These are phyloP conservation scores for Golubevia pallescens DNA, from an alignment of 1,284 basidiomycete genomes.

Conservation along the genomic window DNA sequence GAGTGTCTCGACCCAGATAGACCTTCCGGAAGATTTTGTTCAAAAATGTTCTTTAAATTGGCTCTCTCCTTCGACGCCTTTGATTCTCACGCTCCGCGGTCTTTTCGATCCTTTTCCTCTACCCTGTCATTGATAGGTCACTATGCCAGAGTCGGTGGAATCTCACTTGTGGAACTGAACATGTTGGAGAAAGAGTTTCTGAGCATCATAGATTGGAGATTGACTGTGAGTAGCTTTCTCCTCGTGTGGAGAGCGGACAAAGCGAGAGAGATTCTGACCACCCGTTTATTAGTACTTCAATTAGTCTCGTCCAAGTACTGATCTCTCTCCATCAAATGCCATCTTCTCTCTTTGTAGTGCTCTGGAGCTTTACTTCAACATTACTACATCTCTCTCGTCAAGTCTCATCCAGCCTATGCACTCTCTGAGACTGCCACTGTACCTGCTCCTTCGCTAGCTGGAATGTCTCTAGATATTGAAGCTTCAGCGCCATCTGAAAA, in stretches of 20 bases:
- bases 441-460: too few species aligned
- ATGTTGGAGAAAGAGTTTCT: conserved; percentile 63
- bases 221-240: conserved; percentile 41
- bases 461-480: too few species aligned
- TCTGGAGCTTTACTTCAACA: conserved; percentile 49
- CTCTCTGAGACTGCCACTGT: conserved; percentile 7
- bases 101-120: background rate
- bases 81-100: background rate
- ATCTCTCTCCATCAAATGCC: background rate
- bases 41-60: background rate
- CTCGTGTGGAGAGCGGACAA: background rate
- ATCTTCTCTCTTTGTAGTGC: conserved; percentile 14
- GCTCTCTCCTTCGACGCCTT: background rate
- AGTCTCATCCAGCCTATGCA: conserved; percentile 33
- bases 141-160: conserved; percentile 59
- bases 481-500: too few species aligned
- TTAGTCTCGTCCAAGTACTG: background rate
- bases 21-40: background rate
- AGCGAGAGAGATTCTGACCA: background rate
- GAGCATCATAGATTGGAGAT: conserved; percentile 55
- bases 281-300: background rate
- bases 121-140: too few species aligned
- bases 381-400: conserved; percentile 55
- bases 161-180: conserved; percentile 59
- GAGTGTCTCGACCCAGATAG: too few species aligned